A percentile compares a stretch with the other conserved stretches of the same genome.
Evolutionary conservation across 2,329 filamentous ascomycete genomes (phyloP).

Genomic region (Sclerotinia subarctica): DNA sequence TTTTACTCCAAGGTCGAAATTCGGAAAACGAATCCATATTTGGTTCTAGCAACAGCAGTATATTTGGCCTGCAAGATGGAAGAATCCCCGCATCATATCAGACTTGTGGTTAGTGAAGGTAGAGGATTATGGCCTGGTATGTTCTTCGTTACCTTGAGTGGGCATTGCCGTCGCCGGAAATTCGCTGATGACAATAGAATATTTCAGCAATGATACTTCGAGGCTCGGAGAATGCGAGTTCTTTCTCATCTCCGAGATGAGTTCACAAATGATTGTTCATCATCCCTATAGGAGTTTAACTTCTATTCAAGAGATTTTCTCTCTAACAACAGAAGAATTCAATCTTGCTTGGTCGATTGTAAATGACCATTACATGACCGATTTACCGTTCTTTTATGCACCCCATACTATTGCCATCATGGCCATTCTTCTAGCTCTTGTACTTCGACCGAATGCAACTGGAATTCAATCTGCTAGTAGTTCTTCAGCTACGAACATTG

Average conservation of each 20-base stretch:
- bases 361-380: conserved; percentile 72
- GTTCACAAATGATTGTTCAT: conserved; percentile 69
- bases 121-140: conserved; percentile 75
- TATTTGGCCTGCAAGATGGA: conserved; percentile 98
- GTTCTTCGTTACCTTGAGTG: background rate
- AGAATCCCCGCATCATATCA: conserved; percentile 93
- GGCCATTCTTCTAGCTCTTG: conserved; percentile 65
- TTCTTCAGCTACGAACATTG: conserved; percentile 38
- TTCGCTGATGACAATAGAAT: conserved; percentile 44
- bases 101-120: conserved; percentile 83
- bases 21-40: conserved; percentile 86
- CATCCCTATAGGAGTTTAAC: conserved; percentile 68
- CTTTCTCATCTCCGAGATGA: conserved; percentile 69
- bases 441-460: conserved; percentile 56
- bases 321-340: conserved; percentile 61
- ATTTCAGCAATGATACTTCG: conserved; percentile 61
- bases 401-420: conserved; percentile 69
- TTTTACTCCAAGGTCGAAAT: conserved; percentile 93
- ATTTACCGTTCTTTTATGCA: conserved; percentile 63
- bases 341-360: conserved; percentile 66
- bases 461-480: conserved; percentile 44
- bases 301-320: conserved; percentile 58
- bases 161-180: background rate
- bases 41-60: conserved; percentile 87
- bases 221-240: conserved; percentile 75